A percentile compares a stretch with the other conserved stretches of the same genome.
phyloP scores from a whole-genome alignment of 441 rosid species.

The Rhodomyrtus psidioides region DNA sequence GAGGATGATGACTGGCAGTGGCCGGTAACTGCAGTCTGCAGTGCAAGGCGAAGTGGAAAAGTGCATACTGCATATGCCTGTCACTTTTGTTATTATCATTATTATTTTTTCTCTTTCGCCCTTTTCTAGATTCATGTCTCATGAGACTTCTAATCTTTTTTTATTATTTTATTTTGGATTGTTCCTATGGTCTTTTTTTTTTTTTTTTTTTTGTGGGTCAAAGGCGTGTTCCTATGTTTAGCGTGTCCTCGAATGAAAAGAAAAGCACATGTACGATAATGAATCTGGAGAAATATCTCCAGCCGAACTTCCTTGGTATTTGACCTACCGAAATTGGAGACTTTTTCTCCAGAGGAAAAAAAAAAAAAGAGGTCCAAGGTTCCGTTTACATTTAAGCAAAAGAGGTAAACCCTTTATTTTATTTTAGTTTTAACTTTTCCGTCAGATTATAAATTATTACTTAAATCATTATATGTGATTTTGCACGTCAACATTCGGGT shows the following conservation, averaged over 20 bases:
- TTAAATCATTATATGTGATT: neutral
- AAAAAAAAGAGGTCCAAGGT: neutral
- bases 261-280: neutral
- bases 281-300: neutral
- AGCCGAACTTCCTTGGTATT: neutral
- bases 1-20: too few relatives aligned
- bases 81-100: neutral
- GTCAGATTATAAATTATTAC: neutral
- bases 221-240: neutral
- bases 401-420: neutral
- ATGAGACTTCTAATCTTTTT: neutral
- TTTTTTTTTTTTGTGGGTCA: too few relatives aligned
- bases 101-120: neutral
- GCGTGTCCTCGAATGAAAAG: neutral
- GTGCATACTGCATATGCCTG: neutral
- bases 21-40: too few relatives aligned
- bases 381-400: neutral
- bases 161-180: neutral
- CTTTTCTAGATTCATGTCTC: neutral
- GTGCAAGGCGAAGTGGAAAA: too few relatives aligned
- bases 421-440: neutral
- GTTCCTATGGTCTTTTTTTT: neutral
- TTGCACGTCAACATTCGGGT: neutral
- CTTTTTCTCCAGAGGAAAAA: neutral
- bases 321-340: neutral